phyloP scores from a whole-genome alignment of 345 rosid genomes.

The Rhodamnia argentea region DNA sequence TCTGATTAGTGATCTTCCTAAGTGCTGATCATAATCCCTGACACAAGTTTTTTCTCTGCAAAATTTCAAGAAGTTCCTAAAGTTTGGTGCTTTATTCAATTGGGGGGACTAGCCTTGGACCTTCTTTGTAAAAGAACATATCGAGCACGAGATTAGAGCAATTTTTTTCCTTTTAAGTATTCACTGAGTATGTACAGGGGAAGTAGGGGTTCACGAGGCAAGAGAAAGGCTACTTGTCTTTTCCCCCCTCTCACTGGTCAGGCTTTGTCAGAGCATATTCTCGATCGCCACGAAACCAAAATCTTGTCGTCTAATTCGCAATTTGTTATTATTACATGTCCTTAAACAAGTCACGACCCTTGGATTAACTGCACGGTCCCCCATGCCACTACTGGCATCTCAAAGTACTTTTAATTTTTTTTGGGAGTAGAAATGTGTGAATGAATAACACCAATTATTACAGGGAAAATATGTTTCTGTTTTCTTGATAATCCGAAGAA shows the following conservation, averaged over 20 bases:
- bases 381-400: background rate
- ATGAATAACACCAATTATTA: background rate
- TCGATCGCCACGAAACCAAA: constrained; percentile 1
- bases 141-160: background rate
- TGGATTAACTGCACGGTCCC: background rate
- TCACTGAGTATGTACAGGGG: background rate
- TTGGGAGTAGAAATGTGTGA: background rate
- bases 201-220: constrained; percentile 18
- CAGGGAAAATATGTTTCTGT: background rate
- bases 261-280: constrained; percentile 28
- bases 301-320: background rate
- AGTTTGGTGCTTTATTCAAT: background rate
- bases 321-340: background rate
- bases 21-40: background rate
- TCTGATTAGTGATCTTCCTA: background rate
- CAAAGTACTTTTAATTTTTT: background rate
- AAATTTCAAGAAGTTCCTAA: background rate
- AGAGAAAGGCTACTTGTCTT: background rate
- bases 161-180: background rate
- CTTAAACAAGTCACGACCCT: background rate
- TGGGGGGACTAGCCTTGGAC: background rate
- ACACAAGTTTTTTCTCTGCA: background rate
- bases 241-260: constrained; percentile 1
- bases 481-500: background rate
- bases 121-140: background rate